Base-by-base conservation (phyloP, 2,329 filamentous ascomycete species). In the Xylariaceae sp. region DNA sequence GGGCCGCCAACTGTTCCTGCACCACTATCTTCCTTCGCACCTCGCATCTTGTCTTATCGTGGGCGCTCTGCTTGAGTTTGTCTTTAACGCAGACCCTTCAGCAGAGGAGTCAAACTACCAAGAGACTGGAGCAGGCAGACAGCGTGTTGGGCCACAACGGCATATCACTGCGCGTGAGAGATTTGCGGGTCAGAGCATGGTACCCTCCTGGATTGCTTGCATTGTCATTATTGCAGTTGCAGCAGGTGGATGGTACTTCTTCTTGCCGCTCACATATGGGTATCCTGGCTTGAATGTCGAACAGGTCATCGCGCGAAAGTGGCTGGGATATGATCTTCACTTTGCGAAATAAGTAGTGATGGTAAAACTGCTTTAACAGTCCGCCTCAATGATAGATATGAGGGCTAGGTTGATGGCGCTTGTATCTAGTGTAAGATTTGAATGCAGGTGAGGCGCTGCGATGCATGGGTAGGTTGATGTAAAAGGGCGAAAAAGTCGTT, bases 1-100 rank as follows among this genome's bases (percentile, higher is more conserved):
- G 92, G 92, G 92, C 46, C 90, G 92, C 59, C 92, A 98, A 67
- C 83, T 96, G 54, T 98, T 98, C 82, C 70, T 98, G 57, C 93
- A 98, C 68, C 93, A 98, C 70, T 98, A 98, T 64, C 80, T 98
- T 3, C 93, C 93, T 1, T 89, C 93, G 1, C 93, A 98, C 64
- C 77, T 98, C 10, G 92, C 93, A 1, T 95, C 90, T 6, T 83
- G 83, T 22, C 79, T 98, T 29, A 91, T 98, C 19, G 87, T 93
- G 0, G 93, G 93, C 39, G 88, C 91, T 19, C 76, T 98, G 17
- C 73, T 98, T 17, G 93, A 98, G 66, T 98, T 98, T 66, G 83
- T 98, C 64, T 97, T 97, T 75, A 95, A 88, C 65, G 80, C 90
- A 44, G 90, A 96, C 61, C 85, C 90, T 0, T 71, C 75, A 22